Conservation (phyloP, 768 basidiomycete species). For the Leccinum arenicola region DNA sequence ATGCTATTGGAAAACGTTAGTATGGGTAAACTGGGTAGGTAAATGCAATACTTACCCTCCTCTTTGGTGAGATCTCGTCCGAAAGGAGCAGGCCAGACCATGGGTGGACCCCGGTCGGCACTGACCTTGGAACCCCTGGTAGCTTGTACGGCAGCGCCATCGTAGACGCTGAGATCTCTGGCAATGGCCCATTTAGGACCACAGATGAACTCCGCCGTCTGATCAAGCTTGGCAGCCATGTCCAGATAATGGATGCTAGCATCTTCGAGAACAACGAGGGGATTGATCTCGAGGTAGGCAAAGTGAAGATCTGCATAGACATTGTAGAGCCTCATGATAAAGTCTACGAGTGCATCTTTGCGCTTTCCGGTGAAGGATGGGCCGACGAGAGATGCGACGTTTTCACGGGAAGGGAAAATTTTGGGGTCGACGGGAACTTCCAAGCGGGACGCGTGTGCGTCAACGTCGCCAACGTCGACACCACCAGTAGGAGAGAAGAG, state of each 20-base stretch:
- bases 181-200: slow-evolving; percentile 99
- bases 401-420: slow-evolving; percentile 79
- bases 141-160: slow-evolving; percentile 36
- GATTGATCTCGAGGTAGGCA: slow-evolving; percentile 99
- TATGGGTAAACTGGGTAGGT: not conserved
- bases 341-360: slow-evolving; percentile 92
- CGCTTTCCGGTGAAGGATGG: slow-evolving; percentile 77
- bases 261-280: slow-evolving; percentile 89
- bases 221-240: slow-evolving; percentile 99
- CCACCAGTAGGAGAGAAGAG: slow-evolving; percentile 99
- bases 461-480: slow-evolving; percentile 98
- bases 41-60: slow-evolving; percentile 41
- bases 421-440: slow-evolving; percentile 65
- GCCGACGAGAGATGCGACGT: slow-evolving; percentile 74
- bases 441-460: slow-evolving; percentile 92
- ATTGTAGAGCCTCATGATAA: slow-evolving; percentile 90
- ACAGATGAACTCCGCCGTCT: slow-evolving; percentile 97
- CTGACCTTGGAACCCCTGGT: slow-evolving; percentile 52
- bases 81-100: slow-evolving; percentile 96
- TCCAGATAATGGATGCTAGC: slow-evolving; percentile 89
- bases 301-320: slow-evolving; percentile 99
- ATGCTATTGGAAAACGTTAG: slow-evolving; percentile 46
- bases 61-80: slow-evolving; percentile 98
- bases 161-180: slow-evolving; percentile 80
- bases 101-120: slow-evolving; percentile 94